These are phyloP conservation scores for Phialophora expanda DNA, from an alignment of 2,329 filamentous ascomycete genomes.

Conservation along the genomic window DNA sequence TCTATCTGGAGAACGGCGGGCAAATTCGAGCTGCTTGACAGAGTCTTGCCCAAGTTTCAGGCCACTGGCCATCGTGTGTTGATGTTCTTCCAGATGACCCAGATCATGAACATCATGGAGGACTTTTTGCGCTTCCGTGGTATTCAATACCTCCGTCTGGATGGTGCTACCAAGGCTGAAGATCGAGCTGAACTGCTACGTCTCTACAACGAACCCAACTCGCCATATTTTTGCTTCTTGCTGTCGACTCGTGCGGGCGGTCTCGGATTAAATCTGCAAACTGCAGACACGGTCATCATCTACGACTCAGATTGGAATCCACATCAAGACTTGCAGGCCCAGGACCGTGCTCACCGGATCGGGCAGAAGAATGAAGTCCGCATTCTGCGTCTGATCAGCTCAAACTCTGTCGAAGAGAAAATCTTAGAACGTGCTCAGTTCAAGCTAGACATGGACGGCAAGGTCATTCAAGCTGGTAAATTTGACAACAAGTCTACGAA, in stretches of 20 bases:
- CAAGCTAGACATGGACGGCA: conserved; percentile 99
- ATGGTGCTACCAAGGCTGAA: conserved; percentile 96
- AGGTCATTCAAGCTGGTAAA: conserved; percentile 98
- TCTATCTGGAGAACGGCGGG: conserved; percentile 92
- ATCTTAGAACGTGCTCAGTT: conserved; percentile 95
- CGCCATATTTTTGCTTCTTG: conserved; percentile 96
- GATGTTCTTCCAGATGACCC: conserved; percentile 99
- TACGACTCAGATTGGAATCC: conserved; percentile 99
- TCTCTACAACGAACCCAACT: conserved; percentile 86
- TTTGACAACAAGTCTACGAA: conserved; percentile 99
- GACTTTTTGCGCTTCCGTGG: conserved; percentile 88
- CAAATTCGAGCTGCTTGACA: conserved; percentile 95
- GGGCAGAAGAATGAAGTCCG: conserved; percentile 99
- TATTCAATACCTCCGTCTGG: conserved; percentile 85
- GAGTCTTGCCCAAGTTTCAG: conserved; percentile 90
- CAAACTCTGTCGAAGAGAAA: conserved; percentile 97
- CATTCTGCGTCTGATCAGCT: conserved; percentile 92
- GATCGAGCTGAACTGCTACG: conserved; percentile 90
- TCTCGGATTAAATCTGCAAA: conserved; percentile 94
- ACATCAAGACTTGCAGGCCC: conserved; percentile 97
- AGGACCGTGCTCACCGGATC: conserved; percentile 99
- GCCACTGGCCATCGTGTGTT: conserved; percentile 90
- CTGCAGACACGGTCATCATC: conserved; percentile 98
- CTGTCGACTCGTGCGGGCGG: conserved; percentile 98
- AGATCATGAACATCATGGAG: conserved; percentile 99